Conservation (phyloP, 108 stramenopile genomes). For the Cyclotella sp. region DNA sequence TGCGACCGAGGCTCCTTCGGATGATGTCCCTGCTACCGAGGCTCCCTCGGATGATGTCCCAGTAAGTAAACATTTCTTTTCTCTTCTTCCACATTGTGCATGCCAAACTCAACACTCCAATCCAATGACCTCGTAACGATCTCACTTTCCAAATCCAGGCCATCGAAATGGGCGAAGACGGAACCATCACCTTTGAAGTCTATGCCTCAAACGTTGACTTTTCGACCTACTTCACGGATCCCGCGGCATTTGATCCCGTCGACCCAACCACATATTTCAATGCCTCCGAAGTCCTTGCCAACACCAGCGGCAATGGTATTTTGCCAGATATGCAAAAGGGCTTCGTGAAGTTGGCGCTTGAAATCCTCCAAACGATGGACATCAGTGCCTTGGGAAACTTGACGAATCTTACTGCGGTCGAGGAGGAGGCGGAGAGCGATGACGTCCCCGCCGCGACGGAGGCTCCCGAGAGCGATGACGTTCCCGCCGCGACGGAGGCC, state of each 20-base stretch:
- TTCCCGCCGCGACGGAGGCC: not conserved
- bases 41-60: too few relatives aligned
- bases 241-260: not conserved
- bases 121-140: too few relatives aligned
- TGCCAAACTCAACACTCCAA: too few relatives aligned
- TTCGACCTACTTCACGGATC: not conserved
- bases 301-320: slow-evolving; percentile 48
- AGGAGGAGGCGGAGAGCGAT: not conserved
- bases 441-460: not conserved
- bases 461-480: not conserved
- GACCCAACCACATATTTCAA: not conserved
- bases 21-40: not conserved
- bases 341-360: slow-evolving; percentile 42
- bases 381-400: not conserved
- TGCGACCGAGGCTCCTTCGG: not conserved
- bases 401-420: not conserved
- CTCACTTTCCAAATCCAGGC: not conserved
- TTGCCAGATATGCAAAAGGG: slow-evolving; percentile 60
- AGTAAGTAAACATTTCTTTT: too few relatives aligned
- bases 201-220: not conserved
- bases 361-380: too few relatives aligned
- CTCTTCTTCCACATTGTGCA: too few relatives aligned
- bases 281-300: slow-evolving; percentile 44
- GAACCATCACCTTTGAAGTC: not conserved
- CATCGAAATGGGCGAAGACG: not conserved